A percentile compares a stretch with the other conserved stretches of the same genome.
Evolutionary conservation across 257 asterid genomes (phyloP).

Genomic region (Rubia yunnanensis): DNA sequence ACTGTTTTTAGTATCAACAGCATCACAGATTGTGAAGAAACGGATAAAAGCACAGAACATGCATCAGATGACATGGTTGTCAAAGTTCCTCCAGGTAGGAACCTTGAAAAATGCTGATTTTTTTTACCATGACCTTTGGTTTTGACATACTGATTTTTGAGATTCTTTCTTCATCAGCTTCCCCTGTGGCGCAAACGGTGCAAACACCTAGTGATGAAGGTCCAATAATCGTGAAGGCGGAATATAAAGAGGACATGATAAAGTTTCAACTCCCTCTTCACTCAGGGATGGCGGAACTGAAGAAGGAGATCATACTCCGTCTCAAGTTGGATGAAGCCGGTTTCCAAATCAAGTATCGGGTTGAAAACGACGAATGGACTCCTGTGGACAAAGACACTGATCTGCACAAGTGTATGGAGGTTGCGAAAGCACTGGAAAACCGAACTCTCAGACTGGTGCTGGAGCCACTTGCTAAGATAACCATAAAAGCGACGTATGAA

Average conservation of each 20-base stretch:
- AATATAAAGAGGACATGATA: slow-evolving; percentile 11
- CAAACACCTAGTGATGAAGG: background rate
- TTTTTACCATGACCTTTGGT: background rate
- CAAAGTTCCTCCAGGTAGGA: background rate
- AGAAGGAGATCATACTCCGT: slow-evolving; percentile 16
- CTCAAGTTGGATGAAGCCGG: slow-evolving; percentile 7
- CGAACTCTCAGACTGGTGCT: background rate
- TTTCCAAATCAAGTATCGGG: slow-evolving; percentile 8
- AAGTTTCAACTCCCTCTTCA: slow-evolving; percentile 15
- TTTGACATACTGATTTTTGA: background rate
- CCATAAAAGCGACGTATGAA: slow-evolving; percentile 8
- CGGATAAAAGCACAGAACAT: background rate
- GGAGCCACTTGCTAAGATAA: slow-evolving; percentile 4
- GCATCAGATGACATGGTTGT: background rate
- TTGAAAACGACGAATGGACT: background rate
- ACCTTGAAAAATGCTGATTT: background rate
- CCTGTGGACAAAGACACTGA: background rate
- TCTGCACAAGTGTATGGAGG: background rate
- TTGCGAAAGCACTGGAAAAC: background rate
- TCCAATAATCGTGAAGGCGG: slow-evolving; percentile 7
- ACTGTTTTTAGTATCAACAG: slow-evolving; percentile 8
- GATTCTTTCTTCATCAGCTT: background rate
- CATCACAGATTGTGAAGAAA: background rate
- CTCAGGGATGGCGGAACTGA: slow-evolving; percentile 6
- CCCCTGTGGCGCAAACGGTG: background rate